These are phyloP conservation scores for Theileria parva DNA, from an alignment of 169 alveolate species.

Conservation along the genomic window DNA sequence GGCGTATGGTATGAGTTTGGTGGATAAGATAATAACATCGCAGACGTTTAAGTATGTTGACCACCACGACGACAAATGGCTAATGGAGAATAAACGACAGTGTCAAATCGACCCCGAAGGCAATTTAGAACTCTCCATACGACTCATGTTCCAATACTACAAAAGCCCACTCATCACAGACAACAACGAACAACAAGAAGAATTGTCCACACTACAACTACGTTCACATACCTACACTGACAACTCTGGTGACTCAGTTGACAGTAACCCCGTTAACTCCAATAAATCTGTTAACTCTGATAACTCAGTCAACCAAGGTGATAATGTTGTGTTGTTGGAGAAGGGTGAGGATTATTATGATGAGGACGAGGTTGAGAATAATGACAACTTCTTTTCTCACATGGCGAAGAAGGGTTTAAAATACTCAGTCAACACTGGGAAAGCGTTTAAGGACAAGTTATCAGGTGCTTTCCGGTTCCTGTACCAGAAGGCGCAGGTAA, in stretches of 20 bases:
- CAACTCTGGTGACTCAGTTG: neutral
- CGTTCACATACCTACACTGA: no score
- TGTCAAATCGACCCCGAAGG: slow-evolving; percentile 46
- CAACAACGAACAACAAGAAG: neutral
- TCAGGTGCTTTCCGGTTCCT: neutral
- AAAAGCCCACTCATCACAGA: slow-evolving; percentile 11
- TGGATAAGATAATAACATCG: neutral
- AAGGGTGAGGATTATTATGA: slow-evolving; percentile 9
- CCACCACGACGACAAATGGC: slow-evolving; percentile 11
- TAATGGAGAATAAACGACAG: slow-evolving; percentile 3
- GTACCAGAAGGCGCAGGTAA: neutral
- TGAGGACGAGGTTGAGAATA: slow-evolving; percentile 19
- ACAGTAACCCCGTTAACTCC: neutral
- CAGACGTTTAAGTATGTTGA: slow-evolving; percentile 21
- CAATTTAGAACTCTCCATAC: slow-evolving; percentile 22
- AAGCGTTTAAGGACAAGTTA: neutral
- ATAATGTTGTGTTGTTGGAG: neutral
- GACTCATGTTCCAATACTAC: slow-evolving; percentile 62
- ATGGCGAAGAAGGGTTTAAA: neutral
- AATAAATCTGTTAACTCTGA: neutral
- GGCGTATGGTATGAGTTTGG: neutral
- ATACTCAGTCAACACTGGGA: neutral
- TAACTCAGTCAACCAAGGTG: neutral
- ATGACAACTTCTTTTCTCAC: neutral
- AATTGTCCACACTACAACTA: neutral